Evolutionary conservation across 148 eudicot species (phyloP), one percentile per base, ranked within the genome.

Genomic region (Rhododendron simsii): DNA sequence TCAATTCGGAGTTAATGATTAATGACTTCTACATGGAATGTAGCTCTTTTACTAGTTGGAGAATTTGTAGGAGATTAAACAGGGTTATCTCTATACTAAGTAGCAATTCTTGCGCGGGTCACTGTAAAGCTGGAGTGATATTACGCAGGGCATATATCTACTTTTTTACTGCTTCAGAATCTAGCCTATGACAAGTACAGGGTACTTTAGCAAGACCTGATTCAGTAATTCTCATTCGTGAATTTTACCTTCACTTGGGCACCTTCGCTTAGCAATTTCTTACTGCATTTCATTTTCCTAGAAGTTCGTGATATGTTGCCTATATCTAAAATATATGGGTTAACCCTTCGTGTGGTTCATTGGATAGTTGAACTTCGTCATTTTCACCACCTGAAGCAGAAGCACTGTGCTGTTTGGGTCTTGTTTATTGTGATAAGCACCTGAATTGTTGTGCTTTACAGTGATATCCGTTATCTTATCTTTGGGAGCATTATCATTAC

Each of bases 41-140:
- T 79, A 48, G 84, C 79, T 35, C 79, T 87, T 35, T 30, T 55
- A 59, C 21, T 45, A 87, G 67, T 63, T 71, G 74, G 74, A 73
- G 74, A 71, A 73, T 74, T 41, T 18, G 20, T 86, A 81, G 87
- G 84, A 53, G 26, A 45, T 81, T 81, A 47, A 81, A 71, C 84
- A 67, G 69, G 81, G 67, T 59, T 80, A 35, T 50, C 48, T 69
- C 37, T 59, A 5, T 45, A 20, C 21, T 50, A 80, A 80, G 65
- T 23, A 26, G 74, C 23, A 63, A 63, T 80, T 8, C 28, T 20
- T 35, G 21, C 8, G 0, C 45, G 30, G 57, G 35, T 78, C 33
- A 12, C 18, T 23, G 4, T 78, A 23, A 78, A 35, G 33, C 81
- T 23, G 1, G 57, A 37, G n/a, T 47, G 69, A 23, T 23, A 20